Evolutionary conservation across 768 basidiomycete genomes (phyloP), one percentile per base, ranked within the genome.

Genomic region (Psilocybe cubensis): DNA sequence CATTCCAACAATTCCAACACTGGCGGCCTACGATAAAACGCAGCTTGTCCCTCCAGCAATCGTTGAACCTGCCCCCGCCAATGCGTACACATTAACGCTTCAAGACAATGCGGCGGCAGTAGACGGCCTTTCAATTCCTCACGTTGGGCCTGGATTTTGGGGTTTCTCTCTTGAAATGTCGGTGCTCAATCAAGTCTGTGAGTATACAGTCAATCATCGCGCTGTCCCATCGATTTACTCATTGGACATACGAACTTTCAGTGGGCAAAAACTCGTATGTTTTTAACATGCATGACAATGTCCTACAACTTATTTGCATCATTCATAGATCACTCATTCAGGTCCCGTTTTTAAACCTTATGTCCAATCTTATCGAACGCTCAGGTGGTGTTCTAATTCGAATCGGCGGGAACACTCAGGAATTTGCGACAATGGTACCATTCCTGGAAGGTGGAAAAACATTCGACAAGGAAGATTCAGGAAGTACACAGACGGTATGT

Each of bases 151-250:
- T 25, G 53, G 56, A 6, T 91, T 91, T 63, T 79, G 85, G 54
- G 89, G 88, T 3, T 91, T 92, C 66, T 89, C 86, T 3, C 80
- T 92, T 41, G 90, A 92, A 70, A 80, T 90, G 76, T 89, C 88
- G 40, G 85, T 91, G 9, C 79, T 85, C 6, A 83, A 80, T 53
- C 83, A 84, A 74, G 77, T 89, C 61, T 69, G 88, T 89, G 68
- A 65, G 72, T 81, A 43, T 81, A 42, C 5, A 24, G 59, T 76
- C 35, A 58, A 41, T 53, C n/a, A 21, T 6, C 33, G 21, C 17
- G 17, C 23, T 49, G 18, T 41, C 33, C n/a, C 9, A 25, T 45
- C 14, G 41, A 7, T 17, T 35, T 52, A n/a, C 40, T 41, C 21
- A 21, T 25, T 38, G 12, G 18, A 31, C 9, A 10, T 28, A n/a